Percentiles rank a stretch among this genome's conserved stretches.
These are phyloP conservation scores for Austroboletus festivus DNA, from an alignment of 768 basidiomycete genomes.

Conservation along the genomic window DNA sequence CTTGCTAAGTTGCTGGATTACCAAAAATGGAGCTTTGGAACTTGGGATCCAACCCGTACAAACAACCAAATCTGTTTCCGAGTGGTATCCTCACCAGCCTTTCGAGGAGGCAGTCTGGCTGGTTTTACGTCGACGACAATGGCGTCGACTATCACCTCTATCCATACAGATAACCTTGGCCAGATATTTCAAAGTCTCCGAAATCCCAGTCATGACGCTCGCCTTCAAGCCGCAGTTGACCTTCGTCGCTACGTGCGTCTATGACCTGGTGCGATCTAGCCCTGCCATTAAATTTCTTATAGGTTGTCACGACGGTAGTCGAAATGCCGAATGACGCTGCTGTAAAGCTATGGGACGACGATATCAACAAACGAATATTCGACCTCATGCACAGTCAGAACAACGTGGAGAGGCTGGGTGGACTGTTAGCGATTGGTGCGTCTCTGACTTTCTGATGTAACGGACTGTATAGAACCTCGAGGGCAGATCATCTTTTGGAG, in stretches of 20 bases:
- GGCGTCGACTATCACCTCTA: slow-evolving; percentile 56
- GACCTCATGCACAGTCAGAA: slow-evolving; percentile 81
- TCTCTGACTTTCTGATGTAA: neutral
- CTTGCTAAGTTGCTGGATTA: neutral
- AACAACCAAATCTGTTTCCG: slow-evolving; percentile 22
- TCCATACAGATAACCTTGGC: slow-evolving; percentile 59
- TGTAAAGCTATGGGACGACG: slow-evolving; percentile 82
- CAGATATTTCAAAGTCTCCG: slow-evolving; percentile 67
- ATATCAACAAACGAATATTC: slow-evolving; percentile 75
- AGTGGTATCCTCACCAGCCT: slow-evolving; percentile 2
- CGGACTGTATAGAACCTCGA: slow-evolving; percentile 7
- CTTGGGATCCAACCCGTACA: slow-evolving; percentile 29
- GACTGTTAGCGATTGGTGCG: slow-evolving; percentile 83
- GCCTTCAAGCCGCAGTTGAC: slow-evolving; percentile 67
- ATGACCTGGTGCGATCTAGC: slow-evolving; percentile 8
- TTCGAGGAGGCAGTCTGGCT: neutral
- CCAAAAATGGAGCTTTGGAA: slow-evolving; percentile 22
- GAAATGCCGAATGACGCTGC: slow-evolving; percentile 83
- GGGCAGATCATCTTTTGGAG: slow-evolving; percentile 67
- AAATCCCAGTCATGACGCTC: slow-evolving; percentile 59
- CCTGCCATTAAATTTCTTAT: slow-evolving; percentile 9
- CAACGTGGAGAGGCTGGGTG: slow-evolving; percentile 78
- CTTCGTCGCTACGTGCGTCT: slow-evolving; percentile 68
- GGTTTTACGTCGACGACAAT: slow-evolving; percentile 35
- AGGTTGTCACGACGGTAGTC: slow-evolving; percentile 72